These are phyloP conservation scores for Pyrenochaeta sp. DNA, from an alignment of 2,329 filamentous ascomycete species.

Conservation along the genomic window DNA sequence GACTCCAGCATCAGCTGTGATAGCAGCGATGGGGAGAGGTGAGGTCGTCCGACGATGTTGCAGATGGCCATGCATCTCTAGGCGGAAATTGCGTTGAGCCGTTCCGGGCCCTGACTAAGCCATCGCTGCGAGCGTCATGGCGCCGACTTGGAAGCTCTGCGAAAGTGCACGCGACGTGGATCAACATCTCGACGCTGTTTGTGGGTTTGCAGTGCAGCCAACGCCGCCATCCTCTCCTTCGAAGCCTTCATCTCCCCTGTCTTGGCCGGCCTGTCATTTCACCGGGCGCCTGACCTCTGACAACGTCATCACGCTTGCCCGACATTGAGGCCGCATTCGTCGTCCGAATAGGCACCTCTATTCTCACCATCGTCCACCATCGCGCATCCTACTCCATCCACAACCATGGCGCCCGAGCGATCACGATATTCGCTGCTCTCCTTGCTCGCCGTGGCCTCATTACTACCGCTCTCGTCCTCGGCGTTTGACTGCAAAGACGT, in stretches of 20 bases:
- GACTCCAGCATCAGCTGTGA: no score
- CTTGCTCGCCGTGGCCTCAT: constrained; percentile 28
- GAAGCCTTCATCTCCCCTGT: background rate
- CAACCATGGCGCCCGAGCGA: constrained; percentile 38
- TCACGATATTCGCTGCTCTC: constrained; percentile 31
- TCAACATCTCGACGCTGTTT: constrained; percentile 17
- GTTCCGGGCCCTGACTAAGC: constrained; percentile 15
- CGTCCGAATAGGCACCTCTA: constrained; percentile 5
- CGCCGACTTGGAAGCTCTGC: constrained; percentile 15
- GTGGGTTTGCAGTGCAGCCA: constrained; percentile 11
- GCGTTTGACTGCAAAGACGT: constrained; percentile 69
- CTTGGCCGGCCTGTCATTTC: no score
- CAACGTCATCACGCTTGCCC: no score
- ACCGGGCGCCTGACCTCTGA: no score
- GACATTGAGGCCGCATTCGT: constrained; percentile 6
- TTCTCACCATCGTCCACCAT: constrained; percentile 8
- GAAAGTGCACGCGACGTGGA: constrained; percentile 23
- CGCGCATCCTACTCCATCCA: constrained; percentile 14
- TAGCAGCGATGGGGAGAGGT: no score
- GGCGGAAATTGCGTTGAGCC: constrained; percentile 3
- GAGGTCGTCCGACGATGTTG: background rate
- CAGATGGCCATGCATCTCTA: no score
- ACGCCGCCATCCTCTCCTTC: constrained; percentile 3
- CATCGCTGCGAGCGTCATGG: constrained; percentile 18
- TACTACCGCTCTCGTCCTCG: constrained; percentile 36